Conservation (phyloP, 192 early-diverging fungal genomes). For the Coemansia reversa region DNA sequence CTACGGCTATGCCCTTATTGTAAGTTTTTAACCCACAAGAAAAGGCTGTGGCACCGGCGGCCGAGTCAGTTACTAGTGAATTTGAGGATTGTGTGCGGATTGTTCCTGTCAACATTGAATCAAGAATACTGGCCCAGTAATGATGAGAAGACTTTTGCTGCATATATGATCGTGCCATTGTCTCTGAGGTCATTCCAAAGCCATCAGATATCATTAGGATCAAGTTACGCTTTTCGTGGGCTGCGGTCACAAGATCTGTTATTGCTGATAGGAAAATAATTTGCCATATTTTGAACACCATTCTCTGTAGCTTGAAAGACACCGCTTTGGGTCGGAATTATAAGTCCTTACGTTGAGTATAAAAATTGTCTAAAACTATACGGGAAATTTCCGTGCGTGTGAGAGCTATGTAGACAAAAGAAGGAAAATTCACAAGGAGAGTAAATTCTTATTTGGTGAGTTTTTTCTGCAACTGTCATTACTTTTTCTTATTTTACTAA, state of each 20-base stretch:
- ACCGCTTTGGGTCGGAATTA: no score
- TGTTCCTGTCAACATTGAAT: constrained; percentile 53
- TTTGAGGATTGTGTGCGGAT: constrained; percentile 55
- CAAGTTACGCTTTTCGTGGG: constrained; percentile 43
- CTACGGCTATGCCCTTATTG: constrained; percentile 59
- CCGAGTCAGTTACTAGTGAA: constrained; percentile 60
- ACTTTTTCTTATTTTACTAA: no score
- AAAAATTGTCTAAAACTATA: no score
- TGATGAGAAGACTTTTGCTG: constrained; percentile 11
- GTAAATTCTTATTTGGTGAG: no score
- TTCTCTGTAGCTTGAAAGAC: no score
- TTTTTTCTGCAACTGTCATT: no score
- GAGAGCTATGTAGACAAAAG: no score
- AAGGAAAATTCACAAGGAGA: no score
- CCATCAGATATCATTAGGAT: constrained; percentile 66
- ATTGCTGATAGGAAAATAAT: no score
- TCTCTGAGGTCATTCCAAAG: constrained; percentile 60
- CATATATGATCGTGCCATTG: constrained; percentile 55
- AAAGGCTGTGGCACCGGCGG: constrained; percentile 63
- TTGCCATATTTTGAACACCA: no score
- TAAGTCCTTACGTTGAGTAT: no score
- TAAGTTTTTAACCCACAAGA: constrained; percentile 57
- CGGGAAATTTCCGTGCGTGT: no score
- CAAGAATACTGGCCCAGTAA: constrained; percentile 46
- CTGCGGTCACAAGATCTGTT: not conserved